phyloP scores from a whole-genome alignment of 1,284 basidiomycete genomes.

The Dichomitus squalens region DNA sequence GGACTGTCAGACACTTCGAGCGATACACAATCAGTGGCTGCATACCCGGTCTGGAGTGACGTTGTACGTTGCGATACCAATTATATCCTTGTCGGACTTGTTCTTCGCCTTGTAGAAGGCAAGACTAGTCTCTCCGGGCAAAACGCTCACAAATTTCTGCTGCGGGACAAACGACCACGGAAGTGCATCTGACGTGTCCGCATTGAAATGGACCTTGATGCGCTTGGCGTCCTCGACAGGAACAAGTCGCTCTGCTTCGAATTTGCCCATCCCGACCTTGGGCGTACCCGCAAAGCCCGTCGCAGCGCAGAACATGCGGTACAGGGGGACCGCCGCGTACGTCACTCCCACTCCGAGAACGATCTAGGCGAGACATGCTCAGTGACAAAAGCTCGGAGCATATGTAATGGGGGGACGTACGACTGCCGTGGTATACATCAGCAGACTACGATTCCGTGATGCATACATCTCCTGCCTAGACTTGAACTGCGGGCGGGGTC shows the following conservation, averaged over 20 bases:
- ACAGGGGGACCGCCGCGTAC: conserved; percentile 96
- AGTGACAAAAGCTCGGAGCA: neutral
- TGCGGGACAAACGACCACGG: conserved; percentile 95
- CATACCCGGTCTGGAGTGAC: conserved; percentile 89
- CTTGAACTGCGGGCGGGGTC: conserved; percentile 19
- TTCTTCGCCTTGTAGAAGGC: conserved; percentile 98
- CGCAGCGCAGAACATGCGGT: conserved; percentile 96
- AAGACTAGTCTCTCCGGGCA: conserved; percentile 95
- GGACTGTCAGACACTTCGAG: neutral
- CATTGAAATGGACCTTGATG: conserved; percentile 96
- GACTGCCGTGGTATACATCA: conserved; percentile 81
- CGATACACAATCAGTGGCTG: conserved; percentile 5
- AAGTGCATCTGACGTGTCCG: conserved; percentile 85
- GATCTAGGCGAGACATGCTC: conserved; percentile 49
- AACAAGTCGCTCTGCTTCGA: conserved; percentile 81
- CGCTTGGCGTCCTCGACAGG: conserved; percentile 70
- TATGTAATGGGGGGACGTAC: conserved; percentile 44
- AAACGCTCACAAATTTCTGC: conserved; percentile 87
- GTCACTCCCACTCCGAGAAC: conserved; percentile 82
- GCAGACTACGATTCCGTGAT: conserved; percentile 67
- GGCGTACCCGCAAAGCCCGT: conserved; percentile 98
- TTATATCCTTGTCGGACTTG: conserved; percentile 82
- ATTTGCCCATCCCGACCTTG: conserved; percentile 81
- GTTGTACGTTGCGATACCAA: conserved; percentile 99
- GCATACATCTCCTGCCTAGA: conserved; percentile 40